Evolutionary conservation across 345 rosid species (phyloP).

Genomic region (Aethionema arabicum): DNA sequence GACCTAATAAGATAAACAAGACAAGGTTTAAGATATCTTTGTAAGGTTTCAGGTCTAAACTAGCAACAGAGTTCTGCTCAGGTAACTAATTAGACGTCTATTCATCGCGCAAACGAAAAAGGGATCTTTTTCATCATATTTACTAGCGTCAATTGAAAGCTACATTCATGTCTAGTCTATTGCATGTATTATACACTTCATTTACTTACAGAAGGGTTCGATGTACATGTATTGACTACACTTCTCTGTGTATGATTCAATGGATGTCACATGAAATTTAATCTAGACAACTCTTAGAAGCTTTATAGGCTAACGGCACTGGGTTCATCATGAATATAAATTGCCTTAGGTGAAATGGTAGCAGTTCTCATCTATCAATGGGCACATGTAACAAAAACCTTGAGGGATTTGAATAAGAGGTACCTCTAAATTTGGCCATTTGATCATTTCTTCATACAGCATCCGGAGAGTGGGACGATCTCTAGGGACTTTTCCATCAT

Average conservation of each 20-base stretch:
- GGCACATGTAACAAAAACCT: background rate
- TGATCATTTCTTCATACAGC: constrained; percentile 79
- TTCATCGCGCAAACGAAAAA: constrained; percentile 5
- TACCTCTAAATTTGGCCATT: constrained; percentile 97
- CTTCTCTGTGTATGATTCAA: background rate
- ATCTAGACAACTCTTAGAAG: background rate
- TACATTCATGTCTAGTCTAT: constrained; percentile 5
- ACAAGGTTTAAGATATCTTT: constrained; percentile 7
- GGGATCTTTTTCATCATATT: background rate
- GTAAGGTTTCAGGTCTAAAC: constrained; percentile 1
- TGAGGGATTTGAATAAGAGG: constrained; percentile 2
- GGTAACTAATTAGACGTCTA: constrained; percentile 12
- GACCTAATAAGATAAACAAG: constrained; percentile 46
- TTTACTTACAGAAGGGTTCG: background rate
- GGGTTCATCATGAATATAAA: constrained; percentile 1
- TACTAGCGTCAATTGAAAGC: background rate
- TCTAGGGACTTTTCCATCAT: constrained; percentile 79
- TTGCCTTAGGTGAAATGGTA: constrained; percentile 5
- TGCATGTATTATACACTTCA: background rate
- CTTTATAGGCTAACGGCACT: background rate
- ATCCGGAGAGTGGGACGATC: constrained; percentile 64
- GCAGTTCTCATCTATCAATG: background rate
- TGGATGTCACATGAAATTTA: constrained; percentile 1
- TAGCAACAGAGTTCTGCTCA: constrained; percentile 9
- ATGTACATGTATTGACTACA: background rate